Conservation (phyloP, 768 basidiomycete species). For the Pulveroboletus sp. region DNA sequence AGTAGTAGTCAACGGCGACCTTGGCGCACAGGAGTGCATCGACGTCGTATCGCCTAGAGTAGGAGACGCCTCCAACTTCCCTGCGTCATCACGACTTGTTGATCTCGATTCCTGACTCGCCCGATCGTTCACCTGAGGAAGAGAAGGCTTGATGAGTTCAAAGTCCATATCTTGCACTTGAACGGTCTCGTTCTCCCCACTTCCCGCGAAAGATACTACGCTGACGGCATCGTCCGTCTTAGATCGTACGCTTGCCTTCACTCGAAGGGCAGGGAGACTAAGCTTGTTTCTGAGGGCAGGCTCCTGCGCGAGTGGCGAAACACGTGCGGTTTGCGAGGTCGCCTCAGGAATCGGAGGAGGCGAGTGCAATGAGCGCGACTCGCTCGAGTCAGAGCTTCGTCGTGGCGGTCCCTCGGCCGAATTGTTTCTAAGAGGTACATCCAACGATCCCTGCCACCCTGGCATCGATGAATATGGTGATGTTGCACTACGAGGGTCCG, state of each 20-base stretch:
- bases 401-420: slow-evolving; percentile 21
- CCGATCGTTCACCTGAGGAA: slow-evolving; percentile 40
- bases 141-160: slow-evolving; percentile 63
- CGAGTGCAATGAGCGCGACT: slow-evolving; percentile 36
- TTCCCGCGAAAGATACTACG: slow-evolving; percentile 18
- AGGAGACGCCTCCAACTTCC: slow-evolving; percentile 17
- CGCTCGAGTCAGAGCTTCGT: slow-evolving; percentile 24
- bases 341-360: slow-evolving; percentile 39
- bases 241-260: slow-evolving; percentile 30
- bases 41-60: slow-evolving; percentile 41
- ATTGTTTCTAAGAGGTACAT: slow-evolving; percentile 12
- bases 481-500: slow-evolving; percentile 6
- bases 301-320: slow-evolving; percentile 27
- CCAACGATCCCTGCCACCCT: slow-evolving; percentile 13
- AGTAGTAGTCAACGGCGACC: slow-evolving; percentile 20
- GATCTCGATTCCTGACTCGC: slow-evolving; percentile 53
- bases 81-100: slow-evolving; percentile 23
- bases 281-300: slow-evolving; percentile 52
- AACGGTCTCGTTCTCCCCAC: slow-evolving; percentile 48
- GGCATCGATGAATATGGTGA: slow-evolving; percentile 14
- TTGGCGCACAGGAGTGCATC: slow-evolving; percentile 30
- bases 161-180: slow-evolving; percentile 83
- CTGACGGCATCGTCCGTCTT: slow-evolving; percentile 31
- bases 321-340: slow-evolving; percentile 28
- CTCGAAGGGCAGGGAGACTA: slow-evolving; percentile 61